These are phyloP conservation scores for Leccinum longicurvipes DNA, from an alignment of 768 basidiomycete species.

Conservation along the genomic window DNA sequence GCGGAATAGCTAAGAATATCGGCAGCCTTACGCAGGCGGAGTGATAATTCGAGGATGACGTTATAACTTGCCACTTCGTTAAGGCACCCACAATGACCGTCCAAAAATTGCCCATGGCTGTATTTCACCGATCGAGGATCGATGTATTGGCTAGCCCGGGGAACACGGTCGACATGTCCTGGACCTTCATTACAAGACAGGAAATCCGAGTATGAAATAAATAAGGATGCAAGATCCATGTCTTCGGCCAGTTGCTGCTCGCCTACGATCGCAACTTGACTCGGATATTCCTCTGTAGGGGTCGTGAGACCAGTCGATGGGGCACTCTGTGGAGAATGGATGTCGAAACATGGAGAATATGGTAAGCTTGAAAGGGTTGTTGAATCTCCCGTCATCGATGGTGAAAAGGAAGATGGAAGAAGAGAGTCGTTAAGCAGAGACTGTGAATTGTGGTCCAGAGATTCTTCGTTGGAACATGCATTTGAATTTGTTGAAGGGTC, in stretches of 20 bases:
- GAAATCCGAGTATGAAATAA: constrained; percentile 34
- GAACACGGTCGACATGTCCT: constrained; percentile 8
- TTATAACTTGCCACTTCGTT: constrained; percentile 52
- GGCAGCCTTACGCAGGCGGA: constrained; percentile 59
- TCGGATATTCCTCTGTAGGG: constrained; percentile 43
- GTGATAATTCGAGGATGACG: constrained; percentile 61
- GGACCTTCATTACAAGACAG: constrained; percentile 13
- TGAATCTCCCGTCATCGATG: constrained; percentile 31
- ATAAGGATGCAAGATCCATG: constrained; percentile 42
- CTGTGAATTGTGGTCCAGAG: neutral
- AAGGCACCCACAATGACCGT: constrained; percentile 55
- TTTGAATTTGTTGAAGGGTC: constrained; percentile 1
- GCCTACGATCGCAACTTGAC: constrained; percentile 27
- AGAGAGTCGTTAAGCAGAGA: constrained; percentile 4
- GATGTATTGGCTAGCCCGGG: constrained; percentile 1
- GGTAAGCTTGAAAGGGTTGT: constrained; percentile 10
- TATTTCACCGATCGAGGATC: constrained; percentile 14
- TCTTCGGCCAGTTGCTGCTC: constrained; percentile 32
- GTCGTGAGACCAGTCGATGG: constrained; percentile 38
- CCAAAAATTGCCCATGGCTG: constrained; percentile 14
- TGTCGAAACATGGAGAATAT: constrained; percentile 17
- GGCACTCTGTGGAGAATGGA: constrained; percentile 26
- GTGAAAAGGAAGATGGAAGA: constrained; percentile 31
- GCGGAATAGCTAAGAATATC: constrained; percentile 49
- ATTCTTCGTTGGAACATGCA: constrained; percentile 4